Percentiles rank a stretch among this genome's conserved stretches.
Conservation (phyloP, 495 filamentous ascomycete genomes). For the Trichoderma asperelloides region DNA sequence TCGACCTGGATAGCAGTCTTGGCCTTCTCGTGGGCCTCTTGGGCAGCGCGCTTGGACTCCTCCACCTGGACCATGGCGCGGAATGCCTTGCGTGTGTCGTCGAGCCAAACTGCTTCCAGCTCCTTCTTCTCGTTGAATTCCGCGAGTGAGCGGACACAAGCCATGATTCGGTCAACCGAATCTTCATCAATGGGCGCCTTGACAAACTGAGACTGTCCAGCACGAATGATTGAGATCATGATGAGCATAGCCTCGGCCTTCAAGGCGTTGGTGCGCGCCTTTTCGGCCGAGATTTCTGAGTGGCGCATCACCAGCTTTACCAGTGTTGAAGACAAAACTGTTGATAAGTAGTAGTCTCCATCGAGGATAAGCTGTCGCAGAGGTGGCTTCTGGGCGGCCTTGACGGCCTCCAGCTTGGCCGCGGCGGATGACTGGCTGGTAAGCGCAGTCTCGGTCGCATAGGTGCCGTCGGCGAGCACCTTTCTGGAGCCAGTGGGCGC, state of each 20-base stretch:
- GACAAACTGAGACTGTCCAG: slow-evolving; percentile 95
- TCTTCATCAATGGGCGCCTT: slow-evolving; percentile 97
- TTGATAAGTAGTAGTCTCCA: slow-evolving; percentile 94
- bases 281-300: slow-evolving; percentile 82
- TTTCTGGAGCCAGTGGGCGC: slow-evolving; percentile 78
- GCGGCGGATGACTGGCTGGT: slow-evolving; percentile 85
- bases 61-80: slow-evolving; percentile 96
- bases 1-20: slow-evolving; percentile 94
- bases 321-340: slow-evolving; percentile 86
- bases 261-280: slow-evolving; percentile 83
- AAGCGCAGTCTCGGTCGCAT: slow-evolving; percentile 91
- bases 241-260: slow-evolving; percentile 98
- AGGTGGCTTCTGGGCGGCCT: slow-evolving; percentile 93
- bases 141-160: slow-evolving; percentile 83
- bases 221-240: slow-evolving; percentile 97
- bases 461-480: slow-evolving; percentile 93
- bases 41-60: slow-evolving; percentile 90
- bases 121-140: slow-evolving; percentile 86
- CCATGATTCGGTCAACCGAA: slow-evolving; percentile 94
- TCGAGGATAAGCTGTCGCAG: slow-evolving; percentile 92
- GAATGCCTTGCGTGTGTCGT: slow-evolving; percentile 95
- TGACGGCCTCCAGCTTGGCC: slow-evolving; percentile 91
- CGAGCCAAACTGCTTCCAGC: slow-evolving; percentile 83
- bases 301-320: slow-evolving; percentile 99
- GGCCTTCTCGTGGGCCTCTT: slow-evolving; percentile 83